Evolutionary conservation across 768 basidiomycete genomes (phyloP).

Genomic region (Tricholoma sp.): DNA sequence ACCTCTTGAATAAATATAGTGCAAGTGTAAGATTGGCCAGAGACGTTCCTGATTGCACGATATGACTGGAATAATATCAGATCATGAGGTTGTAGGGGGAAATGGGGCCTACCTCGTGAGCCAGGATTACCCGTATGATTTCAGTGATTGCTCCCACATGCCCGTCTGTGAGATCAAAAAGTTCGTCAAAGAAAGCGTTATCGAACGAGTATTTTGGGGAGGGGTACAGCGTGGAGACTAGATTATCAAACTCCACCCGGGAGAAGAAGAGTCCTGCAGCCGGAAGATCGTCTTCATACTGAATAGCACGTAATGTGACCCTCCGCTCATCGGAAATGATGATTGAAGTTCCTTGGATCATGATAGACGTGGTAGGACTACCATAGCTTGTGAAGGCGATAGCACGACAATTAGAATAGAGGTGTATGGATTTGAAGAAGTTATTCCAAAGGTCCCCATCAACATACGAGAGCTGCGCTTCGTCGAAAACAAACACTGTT

Average conservation of each 20-base stretch:
- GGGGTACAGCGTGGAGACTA: not conserved
- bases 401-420: not conserved
- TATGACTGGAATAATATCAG: not conserved
- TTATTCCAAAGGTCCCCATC: not conserved
- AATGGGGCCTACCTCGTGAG: not conserved
- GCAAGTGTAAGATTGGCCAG: not conserved
- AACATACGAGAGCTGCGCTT: not conserved
- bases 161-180: not conserved
- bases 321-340: not conserved
- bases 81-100: not conserved
- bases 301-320: not conserved
- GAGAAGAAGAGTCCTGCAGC: not conserved
- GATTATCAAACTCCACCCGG: not conserved
- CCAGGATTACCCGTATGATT: not conserved
- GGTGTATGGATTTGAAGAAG: not conserved
- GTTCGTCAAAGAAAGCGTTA: not conserved
- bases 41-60: not conserved
- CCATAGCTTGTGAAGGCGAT: not conserved
- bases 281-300: not conserved
- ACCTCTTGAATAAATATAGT: not conserved
- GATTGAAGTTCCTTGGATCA: not conserved
- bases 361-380: not conserved
- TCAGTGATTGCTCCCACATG: not conserved
- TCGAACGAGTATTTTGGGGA: not conserved
- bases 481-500: not conserved